phyloP scores from a whole-genome alignment of 179 eudicot genomes.

The Sideroxylon spinosum region DNA sequence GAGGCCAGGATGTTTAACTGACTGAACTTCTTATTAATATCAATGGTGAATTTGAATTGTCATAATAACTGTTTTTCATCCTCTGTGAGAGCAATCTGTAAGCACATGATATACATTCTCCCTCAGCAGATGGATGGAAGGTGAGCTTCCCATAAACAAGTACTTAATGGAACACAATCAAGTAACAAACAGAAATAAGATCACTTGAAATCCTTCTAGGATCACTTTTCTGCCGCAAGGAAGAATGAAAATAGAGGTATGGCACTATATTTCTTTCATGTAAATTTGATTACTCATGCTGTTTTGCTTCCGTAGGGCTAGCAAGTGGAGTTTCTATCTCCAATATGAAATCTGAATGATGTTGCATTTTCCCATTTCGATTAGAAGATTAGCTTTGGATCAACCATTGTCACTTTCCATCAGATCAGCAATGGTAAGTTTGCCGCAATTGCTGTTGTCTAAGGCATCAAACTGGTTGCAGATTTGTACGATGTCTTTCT shows the following conservation, averaged over 20 bases:
- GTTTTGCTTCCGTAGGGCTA: conserved; percentile 10
- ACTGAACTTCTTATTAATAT: not conserved
- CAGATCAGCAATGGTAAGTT: conserved; percentile 47
- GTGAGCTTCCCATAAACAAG: not conserved
- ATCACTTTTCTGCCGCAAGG: not conserved
- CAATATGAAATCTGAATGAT: not conserved
- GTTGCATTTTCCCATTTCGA: not conserved
- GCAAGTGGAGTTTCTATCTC: conserved; percentile 10
- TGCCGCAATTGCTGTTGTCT: conserved; percentile 36
- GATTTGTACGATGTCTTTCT: conserved; percentile 34
- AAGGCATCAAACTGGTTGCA: conserved; percentile 42
- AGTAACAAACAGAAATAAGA: not conserved
- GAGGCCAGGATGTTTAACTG: not conserved
- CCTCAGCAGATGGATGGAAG: conserved; percentile 5
- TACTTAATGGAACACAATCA: not conserved
- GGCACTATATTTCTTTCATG: not conserved
- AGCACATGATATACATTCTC: conserved; percentile 2
- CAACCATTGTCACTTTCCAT: conserved; percentile 21
- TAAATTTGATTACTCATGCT: conserved; percentile 7
- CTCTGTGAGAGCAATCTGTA: not conserved
- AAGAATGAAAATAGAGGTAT: not conserved
- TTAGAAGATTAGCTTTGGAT: conserved; percentile 2
- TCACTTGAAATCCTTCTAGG: not conserved
- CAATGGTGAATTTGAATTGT: not conserved
- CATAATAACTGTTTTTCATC: not conserved